A percentile compares a stretch with the other conserved stretches of the same genome.
phyloP scores from a whole-genome alignment of 139 green algal genomes.

The Chloropicon primus region DNA sequence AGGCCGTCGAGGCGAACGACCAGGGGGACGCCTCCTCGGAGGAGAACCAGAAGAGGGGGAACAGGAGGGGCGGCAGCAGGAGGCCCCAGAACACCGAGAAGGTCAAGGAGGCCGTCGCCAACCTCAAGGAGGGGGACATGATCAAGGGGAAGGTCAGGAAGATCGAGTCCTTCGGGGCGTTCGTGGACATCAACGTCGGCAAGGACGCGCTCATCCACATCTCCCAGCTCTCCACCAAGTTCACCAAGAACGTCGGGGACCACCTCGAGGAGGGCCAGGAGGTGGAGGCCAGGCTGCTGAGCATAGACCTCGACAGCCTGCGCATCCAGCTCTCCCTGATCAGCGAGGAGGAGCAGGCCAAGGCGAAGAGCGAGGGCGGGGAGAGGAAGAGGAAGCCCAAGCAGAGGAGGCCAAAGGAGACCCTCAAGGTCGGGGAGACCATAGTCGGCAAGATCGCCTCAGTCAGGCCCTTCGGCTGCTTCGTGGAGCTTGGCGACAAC shows the following conservation, averaged over 20 bases:
- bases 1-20: not conserved
- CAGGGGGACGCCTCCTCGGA: too few species aligned
- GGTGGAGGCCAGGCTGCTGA: constrained; percentile 35
- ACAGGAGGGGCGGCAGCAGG: not conserved
- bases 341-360: constrained; percentile 29
- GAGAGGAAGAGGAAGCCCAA: not conserved
- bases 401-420: not conserved
- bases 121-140: not conserved
- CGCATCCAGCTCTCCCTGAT: constrained; percentile 31
- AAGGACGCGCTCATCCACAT: constrained; percentile 90
- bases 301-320: constrained; percentile 24
- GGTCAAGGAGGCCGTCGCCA: not conserved
- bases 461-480: not conserved
- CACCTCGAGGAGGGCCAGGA: constrained; percentile 28
- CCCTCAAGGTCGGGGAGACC: constrained; percentile 19
- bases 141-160: constrained; percentile 40
- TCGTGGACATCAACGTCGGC: constrained; percentile 76
- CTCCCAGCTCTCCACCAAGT: constrained; percentile 49
- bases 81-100: not conserved
- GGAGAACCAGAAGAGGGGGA: not conserved
- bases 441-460: constrained; percentile 11
- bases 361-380: constrained; percentile 10
- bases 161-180: constrained; percentile 63
- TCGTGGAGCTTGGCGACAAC: not conserved
- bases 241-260: constrained; percentile 28